Percentiles rank a stretch among this genome's conserved stretches.
Conservation (phyloP, 108 stramenopile species). For the Phaeodactylum tricornutum region DNA sequence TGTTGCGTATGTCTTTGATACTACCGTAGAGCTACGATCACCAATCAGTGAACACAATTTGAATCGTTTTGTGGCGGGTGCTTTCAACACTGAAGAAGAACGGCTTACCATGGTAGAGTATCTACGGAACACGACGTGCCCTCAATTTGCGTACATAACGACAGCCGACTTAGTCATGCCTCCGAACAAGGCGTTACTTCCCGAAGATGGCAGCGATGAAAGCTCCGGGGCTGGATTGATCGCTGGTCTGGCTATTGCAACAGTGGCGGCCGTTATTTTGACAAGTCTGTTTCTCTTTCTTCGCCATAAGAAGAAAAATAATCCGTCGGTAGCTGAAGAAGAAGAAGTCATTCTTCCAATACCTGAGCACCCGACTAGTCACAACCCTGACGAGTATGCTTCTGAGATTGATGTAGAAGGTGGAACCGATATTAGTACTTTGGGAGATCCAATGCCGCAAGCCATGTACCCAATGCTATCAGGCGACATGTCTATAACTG, state of each 20-base stretch:
- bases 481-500: neutral
- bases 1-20: slow-evolving; percentile 6
- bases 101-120: too few species aligned
- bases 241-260: neutral
- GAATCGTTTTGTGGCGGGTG: slow-evolving; percentile 3
- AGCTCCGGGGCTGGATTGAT: slow-evolving; percentile 1
- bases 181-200: too few species aligned
- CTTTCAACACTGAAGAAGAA: slow-evolving; percentile 1
- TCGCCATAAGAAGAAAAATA: neutral
- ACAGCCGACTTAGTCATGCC: too few species aligned
- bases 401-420: slow-evolving; percentile 6
- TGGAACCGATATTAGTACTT: slow-evolving; percentile 11
- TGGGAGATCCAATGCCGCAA: slow-evolving; percentile 7
- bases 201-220: too few species aligned
- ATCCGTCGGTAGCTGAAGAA: neutral
- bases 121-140: too few species aligned
- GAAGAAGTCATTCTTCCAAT: neutral
- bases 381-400: neutral
- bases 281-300: neutral
- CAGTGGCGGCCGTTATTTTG: neutral
- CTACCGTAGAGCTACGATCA: slow-evolving; percentile 1
- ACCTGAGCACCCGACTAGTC: neutral
- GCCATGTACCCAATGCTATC: slow-evolving; percentile 1
- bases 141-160: too few species aligned
- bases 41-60: neutral